Evolutionary conservation across 1,139 yeast species (phyloP).

Genomic region (Geotrichum aggregatum): DNA sequence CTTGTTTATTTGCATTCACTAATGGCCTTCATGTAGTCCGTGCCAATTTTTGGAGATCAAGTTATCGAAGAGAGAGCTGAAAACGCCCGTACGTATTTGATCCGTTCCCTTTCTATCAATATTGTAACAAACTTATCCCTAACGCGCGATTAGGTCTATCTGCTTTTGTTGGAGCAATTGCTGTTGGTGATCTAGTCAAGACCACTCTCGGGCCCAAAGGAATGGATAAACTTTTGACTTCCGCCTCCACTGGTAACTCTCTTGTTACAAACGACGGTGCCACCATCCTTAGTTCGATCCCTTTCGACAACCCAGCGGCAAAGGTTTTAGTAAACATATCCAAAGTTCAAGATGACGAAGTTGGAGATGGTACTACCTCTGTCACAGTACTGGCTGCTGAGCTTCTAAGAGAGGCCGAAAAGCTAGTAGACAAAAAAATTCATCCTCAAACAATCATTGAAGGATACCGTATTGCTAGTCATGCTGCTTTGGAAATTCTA

Average conservation of each 20-base stretch:
- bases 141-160: constrained; percentile 48
- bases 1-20: neutral
- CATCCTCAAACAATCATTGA: constrained; percentile 98
- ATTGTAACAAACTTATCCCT: neutral
- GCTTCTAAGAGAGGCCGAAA: constrained; percentile 90
- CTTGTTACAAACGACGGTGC: constrained; percentile 98
- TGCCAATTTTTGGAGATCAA: constrained; percentile 93
- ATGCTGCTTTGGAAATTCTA: constrained; percentile 76
- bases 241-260: constrained; percentile 72
- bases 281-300: constrained; percentile 87
- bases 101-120: neutral
- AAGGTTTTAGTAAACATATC: constrained; percentile 93
- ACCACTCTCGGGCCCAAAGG: constrained; percentile 97
- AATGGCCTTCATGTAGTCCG: constrained; percentile 48
- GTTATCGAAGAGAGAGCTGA: constrained; percentile 97
- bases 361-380: constrained; percentile 99
- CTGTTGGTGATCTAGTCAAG: constrained; percentile 95
- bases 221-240: constrained; percentile 91
- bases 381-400: constrained; percentile 93
- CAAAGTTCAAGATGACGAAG: constrained; percentile 97
- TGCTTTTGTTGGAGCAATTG: constrained; percentile 97
- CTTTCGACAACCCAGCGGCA: constrained; percentile 97
- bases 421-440: constrained; percentile 82
- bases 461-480: constrained; percentile 86
- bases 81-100: constrained; percentile 62